phyloP scores from a whole-genome alignment of 208 protist species.

The Acanthamoeba comandoni region DNA sequence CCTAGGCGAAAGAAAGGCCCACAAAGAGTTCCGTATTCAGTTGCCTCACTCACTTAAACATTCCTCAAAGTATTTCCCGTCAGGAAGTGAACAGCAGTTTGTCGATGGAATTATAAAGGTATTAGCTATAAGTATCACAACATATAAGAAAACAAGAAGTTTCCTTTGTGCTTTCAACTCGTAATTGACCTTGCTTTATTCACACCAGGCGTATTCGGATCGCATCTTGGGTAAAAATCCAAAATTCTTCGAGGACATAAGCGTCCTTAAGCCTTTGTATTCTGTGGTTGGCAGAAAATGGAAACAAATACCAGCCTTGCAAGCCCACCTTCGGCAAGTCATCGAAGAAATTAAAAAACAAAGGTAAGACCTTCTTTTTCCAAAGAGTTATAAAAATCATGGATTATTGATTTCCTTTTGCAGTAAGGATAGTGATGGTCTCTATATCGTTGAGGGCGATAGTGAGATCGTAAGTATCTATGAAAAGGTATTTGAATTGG shows the following conservation, averaged over 20 bases:
- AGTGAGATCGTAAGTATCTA: neutral
- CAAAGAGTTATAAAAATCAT: no score
- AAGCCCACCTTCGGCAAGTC: neutral
- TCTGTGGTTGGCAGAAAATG: neutral
- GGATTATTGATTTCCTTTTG: no score
- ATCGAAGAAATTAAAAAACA: slow-evolving; percentile 21
- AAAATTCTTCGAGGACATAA: neutral
- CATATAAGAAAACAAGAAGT: no score
- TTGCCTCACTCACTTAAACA: neutral
- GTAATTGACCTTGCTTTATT: no score
- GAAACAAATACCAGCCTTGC: neutral
- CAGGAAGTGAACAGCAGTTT: neutral
- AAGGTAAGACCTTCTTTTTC: no score
- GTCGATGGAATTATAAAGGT: no score
- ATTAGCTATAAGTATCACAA: no score
- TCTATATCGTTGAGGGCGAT: slow-evolving; percentile 17
- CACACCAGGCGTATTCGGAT: neutral
- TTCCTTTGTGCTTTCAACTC: no score
- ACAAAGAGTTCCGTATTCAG: slow-evolving; percentile 2
- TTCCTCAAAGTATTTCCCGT: neutral
- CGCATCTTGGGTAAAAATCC: neutral
- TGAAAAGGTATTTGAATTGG: neutral
- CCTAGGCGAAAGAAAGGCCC: neutral
- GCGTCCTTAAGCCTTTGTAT: neutral
- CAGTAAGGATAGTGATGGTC: neutral